Evolutionary conservation across 306 rosid species (phyloP).

Genomic region (Prunus mume): DNA sequence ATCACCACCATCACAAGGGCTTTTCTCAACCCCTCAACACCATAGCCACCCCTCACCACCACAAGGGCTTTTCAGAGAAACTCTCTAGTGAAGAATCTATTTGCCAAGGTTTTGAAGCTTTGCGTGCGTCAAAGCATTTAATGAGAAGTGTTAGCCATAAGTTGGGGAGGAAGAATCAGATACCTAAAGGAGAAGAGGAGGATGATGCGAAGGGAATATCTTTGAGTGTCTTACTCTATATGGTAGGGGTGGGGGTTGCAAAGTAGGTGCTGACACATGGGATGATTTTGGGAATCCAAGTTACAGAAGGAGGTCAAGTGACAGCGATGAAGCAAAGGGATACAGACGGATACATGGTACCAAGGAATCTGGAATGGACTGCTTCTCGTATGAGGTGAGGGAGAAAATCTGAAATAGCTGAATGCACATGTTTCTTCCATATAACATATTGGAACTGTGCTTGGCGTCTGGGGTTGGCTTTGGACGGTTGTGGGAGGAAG

Average conservation of each 20-base stretch:
- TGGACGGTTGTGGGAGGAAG: no score
- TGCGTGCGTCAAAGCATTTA: constrained; percentile 78
- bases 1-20: no score
- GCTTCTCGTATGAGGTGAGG: constrained; percentile 83
- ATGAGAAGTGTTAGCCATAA: constrained; percentile 90
- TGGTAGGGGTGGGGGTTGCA: constrained; percentile 88
- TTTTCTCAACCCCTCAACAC: no score
- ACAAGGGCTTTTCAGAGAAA: constrained; percentile 30
- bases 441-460: constrained; percentile 93
- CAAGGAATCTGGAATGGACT: constrained; percentile 69
- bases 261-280: constrained; percentile 89
- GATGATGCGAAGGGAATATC: constrained; percentile 61
- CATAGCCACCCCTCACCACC: no score
- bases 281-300: constrained; percentile 75
- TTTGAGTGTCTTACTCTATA: constrained; percentile 72
- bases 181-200: constrained; percentile 55
- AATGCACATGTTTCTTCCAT: constrained; percentile 86
- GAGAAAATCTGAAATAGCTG: constrained; percentile 66
- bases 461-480: constrained; percentile 22
- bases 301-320: constrained; percentile 75
- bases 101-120: constrained; percentile 56
- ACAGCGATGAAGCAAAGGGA: constrained; percentile 80
- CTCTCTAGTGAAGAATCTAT: constrained; percentile 48
- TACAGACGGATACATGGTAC: constrained; percentile 60
- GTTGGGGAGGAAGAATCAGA: constrained; percentile 61